Evolutionary conservation across 495 filamentous ascomycete genomes (phyloP), one percentile per base, ranked within the genome.

Genomic region (Hypoxylon cercidicola): DNA sequence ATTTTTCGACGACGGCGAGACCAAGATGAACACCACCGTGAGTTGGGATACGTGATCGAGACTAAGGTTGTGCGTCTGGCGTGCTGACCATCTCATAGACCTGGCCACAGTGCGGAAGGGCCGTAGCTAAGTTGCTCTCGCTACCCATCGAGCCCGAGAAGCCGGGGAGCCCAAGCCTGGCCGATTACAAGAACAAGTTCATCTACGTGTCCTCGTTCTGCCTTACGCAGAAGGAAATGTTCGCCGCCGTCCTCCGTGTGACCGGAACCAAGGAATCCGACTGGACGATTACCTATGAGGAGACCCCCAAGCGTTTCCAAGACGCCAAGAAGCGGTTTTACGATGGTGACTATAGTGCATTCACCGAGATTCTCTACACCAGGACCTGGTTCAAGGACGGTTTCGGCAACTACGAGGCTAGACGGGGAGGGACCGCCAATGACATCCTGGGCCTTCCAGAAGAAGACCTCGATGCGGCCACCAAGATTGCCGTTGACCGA

Each of bases 391-490:
- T 69, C 49, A 77, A 76, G 28, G 81, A 84, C 46, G 82, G 77
- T 1, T 53, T 55, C 41, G 83, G 79, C 0, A 70, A 87, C 45
- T 79, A 74, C 56, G 75, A 79, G 50, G 61, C 50, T 6, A 78
- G 63, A 40, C 71, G 64, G 1, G 76, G 79, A 3, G 56, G 63
- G 1, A 19, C 83, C 52, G 73, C 74, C 7, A 88, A 89, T 66
- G 76, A 74, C 4, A 40, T 76, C 56, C 69, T 89, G 45, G 86
- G 81, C 0, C 69, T 89, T 43, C 75, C 80, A 3, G 72, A 77
- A 58, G 86, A 88, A 72, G 79, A 86, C 63, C 64, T 89, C 30
- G 85, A 88, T 61, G 81, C 81, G 58, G 64, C 65, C 5, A 87
- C 83, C 0, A 77, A 71, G 71, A 48, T 60, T 16, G 82, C 77